Percentiles rank a stretch among this genome's conserved stretches.
These are phyloP conservation scores for Neonectria sp. DNA, from an alignment of 2,329 filamentous ascomycete species.

Conservation along the genomic window DNA sequence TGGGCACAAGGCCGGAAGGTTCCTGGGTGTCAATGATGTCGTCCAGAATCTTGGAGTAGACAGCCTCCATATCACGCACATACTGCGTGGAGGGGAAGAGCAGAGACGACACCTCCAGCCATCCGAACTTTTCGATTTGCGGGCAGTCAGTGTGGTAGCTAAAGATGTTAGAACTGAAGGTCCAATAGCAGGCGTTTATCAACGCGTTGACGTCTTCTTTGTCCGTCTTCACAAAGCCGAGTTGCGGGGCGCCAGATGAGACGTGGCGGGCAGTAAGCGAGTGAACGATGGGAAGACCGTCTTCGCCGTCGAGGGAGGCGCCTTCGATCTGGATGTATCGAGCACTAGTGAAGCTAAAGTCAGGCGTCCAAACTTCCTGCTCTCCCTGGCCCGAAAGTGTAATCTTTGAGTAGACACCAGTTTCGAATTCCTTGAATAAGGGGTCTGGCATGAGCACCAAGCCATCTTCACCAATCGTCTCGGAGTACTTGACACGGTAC, in stretches of 20 bases:
- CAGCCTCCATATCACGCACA: constrained; percentile 61
- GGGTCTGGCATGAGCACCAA: constrained; percentile 58
- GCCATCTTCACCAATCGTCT: constrained; percentile 44
- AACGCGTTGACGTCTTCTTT: constrained; percentile 58
- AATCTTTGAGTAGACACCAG: constrained; percentile 56
- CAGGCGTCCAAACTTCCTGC: constrained; percentile 55
- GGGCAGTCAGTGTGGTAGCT: constrained; percentile 65
- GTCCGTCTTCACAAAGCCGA: constrained; percentile 56
- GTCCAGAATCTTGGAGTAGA: constrained; percentile 63
- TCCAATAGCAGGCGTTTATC: constrained; percentile 61
- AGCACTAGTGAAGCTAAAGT: constrained; percentile 60
- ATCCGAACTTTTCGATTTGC: constrained; percentile 64
- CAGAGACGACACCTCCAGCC: constrained; percentile 63
- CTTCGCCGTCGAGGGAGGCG: constrained; percentile 45
- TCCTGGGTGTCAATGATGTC: constrained; percentile 64
- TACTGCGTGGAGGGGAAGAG: constrained; percentile 62
- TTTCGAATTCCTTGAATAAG: constrained; percentile 52
- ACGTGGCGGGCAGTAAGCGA: constrained; percentile 55
- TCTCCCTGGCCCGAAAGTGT: constrained; percentile 49
- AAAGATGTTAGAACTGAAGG: constrained; percentile 59
- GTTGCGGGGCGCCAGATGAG: constrained; percentile 54
- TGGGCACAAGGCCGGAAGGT: constrained; percentile 60
- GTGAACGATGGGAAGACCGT: constrained; percentile 51
- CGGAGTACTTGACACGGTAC: constrained; percentile 43
- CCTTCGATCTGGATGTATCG: constrained; percentile 60